Evolutionary conservation across 2,329 filamentous ascomycete genomes (phyloP).

Genomic region (Talaromyces marneffei): DNA sequence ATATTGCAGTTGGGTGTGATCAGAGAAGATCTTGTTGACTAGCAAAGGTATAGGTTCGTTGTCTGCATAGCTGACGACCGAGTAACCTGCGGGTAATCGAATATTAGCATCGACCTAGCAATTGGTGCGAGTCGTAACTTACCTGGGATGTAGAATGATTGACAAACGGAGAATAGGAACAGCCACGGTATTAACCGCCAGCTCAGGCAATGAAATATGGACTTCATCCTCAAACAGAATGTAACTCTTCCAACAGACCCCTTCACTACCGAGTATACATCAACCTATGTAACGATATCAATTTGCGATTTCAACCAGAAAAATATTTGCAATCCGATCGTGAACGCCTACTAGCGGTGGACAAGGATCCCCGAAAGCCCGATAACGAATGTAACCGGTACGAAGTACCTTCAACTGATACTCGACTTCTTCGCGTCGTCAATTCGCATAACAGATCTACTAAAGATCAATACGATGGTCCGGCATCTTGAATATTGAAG

Average conservation of each 20-base stretch:
- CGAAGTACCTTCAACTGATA: conserved; percentile 39
- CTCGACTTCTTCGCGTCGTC: background rate
- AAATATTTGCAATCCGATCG: background rate
- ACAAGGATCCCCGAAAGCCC: background rate
- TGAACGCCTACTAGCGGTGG: background rate
- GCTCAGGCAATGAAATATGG: conserved; percentile 18
- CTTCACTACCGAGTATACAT: conserved; percentile 10
- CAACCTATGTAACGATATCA: background rate
- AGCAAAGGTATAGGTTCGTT: conserved; percentile 75
- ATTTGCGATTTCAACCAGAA: background rate
- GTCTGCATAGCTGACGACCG: conserved; percentile 71
- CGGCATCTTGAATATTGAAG: background rate
- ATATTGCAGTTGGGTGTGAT: conserved; percentile 85
- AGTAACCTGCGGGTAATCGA: conserved; percentile 60
- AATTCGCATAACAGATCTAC: background rate
- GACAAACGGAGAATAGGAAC: conserved; percentile 44
- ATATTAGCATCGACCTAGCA: background rate
- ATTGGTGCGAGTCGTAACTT: conserved; percentile 25
- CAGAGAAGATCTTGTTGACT: conserved; percentile 87
- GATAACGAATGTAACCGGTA: conserved; percentile 53
- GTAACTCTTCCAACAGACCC: background rate
- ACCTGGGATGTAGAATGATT: conserved; percentile 85
- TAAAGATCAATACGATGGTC: background rate
- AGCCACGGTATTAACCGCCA: conserved; percentile 23
- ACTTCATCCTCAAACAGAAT: conserved; percentile 19